Conservation (phyloP, 192 early-diverging fungal species). For the Linnemannia elongata region DNA sequence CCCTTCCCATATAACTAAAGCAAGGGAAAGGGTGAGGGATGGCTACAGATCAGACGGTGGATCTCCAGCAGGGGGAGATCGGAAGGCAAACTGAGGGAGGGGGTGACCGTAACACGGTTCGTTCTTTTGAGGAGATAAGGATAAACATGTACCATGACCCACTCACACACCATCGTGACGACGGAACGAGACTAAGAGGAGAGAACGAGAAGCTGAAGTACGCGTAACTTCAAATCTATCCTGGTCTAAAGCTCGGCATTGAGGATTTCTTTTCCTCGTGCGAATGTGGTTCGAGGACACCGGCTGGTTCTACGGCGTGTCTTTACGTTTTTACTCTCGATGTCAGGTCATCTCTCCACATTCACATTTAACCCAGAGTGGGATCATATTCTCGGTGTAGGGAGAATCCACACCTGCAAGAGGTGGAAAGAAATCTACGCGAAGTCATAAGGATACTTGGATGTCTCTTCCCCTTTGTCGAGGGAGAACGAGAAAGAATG, state of each 20-base stretch:
- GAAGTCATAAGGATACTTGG: not conserved
- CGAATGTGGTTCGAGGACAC: not conserved
- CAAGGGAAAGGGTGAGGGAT: too few species aligned
- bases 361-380: not conserved
- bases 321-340: not conserved
- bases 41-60: too few species aligned
- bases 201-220: not conserved
- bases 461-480: not conserved
- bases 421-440: not conserved
- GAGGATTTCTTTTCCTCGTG: not conserved
- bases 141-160: too few species aligned
- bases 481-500: not conserved
- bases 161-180: too few species aligned
- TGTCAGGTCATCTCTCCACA: not conserved
- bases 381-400: not conserved
- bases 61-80: too few species aligned
- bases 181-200: not conserved
- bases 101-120: too few species aligned
- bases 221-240: not conserved
- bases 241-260: not conserved
- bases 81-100: too few species aligned
- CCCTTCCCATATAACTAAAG: too few species aligned
- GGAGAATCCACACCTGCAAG: not conserved
- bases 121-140: too few species aligned
- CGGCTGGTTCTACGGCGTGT: not conserved